phyloP scores from a whole-genome alignment of 164 flowering plant genomes.

The Sextonia rubra region DNA sequence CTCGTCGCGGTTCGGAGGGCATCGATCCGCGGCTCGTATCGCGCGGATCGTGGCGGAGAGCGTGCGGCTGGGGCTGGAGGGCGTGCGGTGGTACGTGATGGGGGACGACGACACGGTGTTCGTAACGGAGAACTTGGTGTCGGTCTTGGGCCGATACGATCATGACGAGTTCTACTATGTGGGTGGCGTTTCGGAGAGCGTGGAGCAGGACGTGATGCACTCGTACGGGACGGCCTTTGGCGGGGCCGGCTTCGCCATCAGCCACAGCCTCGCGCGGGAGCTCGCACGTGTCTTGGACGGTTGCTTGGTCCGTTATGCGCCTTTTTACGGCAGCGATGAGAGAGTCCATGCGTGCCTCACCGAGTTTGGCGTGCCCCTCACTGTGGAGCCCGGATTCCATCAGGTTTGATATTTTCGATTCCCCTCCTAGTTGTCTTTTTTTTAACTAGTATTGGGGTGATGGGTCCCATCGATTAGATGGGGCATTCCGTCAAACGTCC shows the following conservation, averaged over 20 bases:
- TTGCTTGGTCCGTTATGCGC: slow-evolving; percentile 49
- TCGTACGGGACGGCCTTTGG: slow-evolving; percentile 79
- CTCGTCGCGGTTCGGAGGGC: slow-evolving; percentile 41
- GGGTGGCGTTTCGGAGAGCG: slow-evolving; percentile 81
- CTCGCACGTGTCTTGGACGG: slow-evolving; percentile 46
- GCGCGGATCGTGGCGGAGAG: slow-evolving; percentile 63
- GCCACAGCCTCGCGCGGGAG: slow-evolving; percentile 52
- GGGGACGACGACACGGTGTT: slow-evolving; percentile 96
- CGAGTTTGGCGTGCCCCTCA: slow-evolving; percentile 68
- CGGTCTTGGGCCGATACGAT: slow-evolving; percentile 57
- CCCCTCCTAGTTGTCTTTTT: too few relatives aligned
- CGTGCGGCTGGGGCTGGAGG: slow-evolving; percentile 34
- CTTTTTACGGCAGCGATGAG: slow-evolving; percentile 80
- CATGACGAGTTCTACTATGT: slow-evolving; percentile 62
- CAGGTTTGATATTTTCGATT: slow-evolving; percentile 38
- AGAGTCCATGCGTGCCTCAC: slow-evolving; percentile 51
- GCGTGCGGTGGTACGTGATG: slow-evolving; percentile 88
- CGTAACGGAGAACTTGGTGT: slow-evolving; percentile 58
- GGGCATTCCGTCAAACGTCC: too few relatives aligned
- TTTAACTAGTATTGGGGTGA: too few relatives aligned
- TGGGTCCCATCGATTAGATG: too few relatives aligned
- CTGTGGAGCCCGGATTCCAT: slow-evolving; percentile 72
- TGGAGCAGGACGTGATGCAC: slow-evolving; percentile 66
- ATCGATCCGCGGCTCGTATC: slow-evolving; percentile 57
- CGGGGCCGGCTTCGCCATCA: slow-evolving; percentile 88